phyloP scores from a whole-genome alignment of 805 yeast species.

The Tetrapisispora fleetii region DNA sequence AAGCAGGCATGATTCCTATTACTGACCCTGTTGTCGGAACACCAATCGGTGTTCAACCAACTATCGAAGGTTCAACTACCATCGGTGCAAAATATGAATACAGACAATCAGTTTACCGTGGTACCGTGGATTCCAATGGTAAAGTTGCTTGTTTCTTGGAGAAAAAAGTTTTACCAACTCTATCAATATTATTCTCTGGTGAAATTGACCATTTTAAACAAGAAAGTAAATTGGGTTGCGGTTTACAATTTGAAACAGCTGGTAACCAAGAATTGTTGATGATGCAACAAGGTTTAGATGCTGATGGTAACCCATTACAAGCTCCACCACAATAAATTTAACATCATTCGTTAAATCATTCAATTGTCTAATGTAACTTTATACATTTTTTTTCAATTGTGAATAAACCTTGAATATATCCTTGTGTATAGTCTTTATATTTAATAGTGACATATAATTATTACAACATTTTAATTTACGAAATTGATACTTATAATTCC shows the following conservation, averaged over 20 bases:
- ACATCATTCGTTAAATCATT: neutral
- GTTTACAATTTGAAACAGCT: slow-evolving; percentile 90
- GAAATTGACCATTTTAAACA: slow-evolving; percentile 82
- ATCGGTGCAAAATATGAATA: slow-evolving; percentile 96
- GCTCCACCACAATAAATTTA: slow-evolving; percentile 48
- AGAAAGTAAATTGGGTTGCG: slow-evolving; percentile 80
- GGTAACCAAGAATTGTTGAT: slow-evolving; percentile 87
- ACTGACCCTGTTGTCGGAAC: slow-evolving; percentile 67
- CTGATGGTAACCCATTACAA: slow-evolving; percentile 77
- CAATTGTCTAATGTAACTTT: neutral
- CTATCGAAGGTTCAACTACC: slow-evolving; percentile 84
- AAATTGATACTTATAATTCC: too few relatives aligned
- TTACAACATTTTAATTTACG: neutral
- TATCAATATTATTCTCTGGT: slow-evolving; percentile 79
- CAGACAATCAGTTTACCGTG: slow-evolving; percentile 92
- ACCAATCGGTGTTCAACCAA: slow-evolving; percentile 74
- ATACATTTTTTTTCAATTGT: neutral
- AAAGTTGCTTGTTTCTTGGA: slow-evolving; percentile 86
- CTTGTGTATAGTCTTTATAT: slow-evolving; percentile 3
- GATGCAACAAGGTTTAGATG: slow-evolving; percentile 85
- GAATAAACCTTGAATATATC: neutral
- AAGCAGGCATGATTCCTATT: slow-evolving; percentile 66
- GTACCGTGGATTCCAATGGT: slow-evolving; percentile 86
- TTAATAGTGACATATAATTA: neutral
- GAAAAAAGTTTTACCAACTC: slow-evolving; percentile 86